Base-by-base conservation (phyloP, 306 rosid species). In the Hippophae tibetana region DNA sequence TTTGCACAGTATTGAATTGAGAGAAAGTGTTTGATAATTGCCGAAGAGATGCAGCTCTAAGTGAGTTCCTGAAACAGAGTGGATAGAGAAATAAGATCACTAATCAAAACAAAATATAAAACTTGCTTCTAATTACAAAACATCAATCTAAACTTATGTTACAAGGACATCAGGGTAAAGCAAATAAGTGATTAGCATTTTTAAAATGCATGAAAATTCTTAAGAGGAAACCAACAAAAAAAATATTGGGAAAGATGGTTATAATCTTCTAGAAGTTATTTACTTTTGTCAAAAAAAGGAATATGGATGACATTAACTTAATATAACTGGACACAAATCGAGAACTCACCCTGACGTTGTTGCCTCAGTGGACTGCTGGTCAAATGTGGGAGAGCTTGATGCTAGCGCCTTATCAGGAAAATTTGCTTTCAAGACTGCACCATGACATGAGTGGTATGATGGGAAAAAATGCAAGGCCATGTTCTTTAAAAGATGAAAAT, bases 21-120 rank as follows among this genome's bases (percentile, higher is more conserved):
- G 97, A 76, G 72, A 93, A 93, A 72, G 79, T 85, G 81, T 64
- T 93, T 23, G 97, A 93, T 70, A 88, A 95, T 66, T 88, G 95
- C 56, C 94, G 78, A 54, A 78, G 82, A 44, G 99, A 88, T 55
- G 84, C 85, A 68, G 65, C 83, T 86, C 95, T 83, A 69, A 72
- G 82, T 23, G 82, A 82, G 76, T 64, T 82, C 81, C 94, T 88
- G 87, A 74, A 84, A 62, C 55, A 81, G 48, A 72, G 41, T 69
- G 62, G 50, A 31, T 31, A 64, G 62, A 44, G 10, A 74, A 47
- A 58, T 50, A 67, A 54, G 64, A 38, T 44, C 42, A 77, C 76
- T 18, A 38, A 44, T 72, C 12, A 54, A 26, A 54, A 49, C 52
- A 65, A 54, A 23, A 46, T 25, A 23, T 43, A 57, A 47, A 50